A percentile compares a stretch with the other conserved stretches of the same genome.
phyloP scores from a whole-genome alignment of 257 asterid genomes.

The Przewalskia tangutica region DNA sequence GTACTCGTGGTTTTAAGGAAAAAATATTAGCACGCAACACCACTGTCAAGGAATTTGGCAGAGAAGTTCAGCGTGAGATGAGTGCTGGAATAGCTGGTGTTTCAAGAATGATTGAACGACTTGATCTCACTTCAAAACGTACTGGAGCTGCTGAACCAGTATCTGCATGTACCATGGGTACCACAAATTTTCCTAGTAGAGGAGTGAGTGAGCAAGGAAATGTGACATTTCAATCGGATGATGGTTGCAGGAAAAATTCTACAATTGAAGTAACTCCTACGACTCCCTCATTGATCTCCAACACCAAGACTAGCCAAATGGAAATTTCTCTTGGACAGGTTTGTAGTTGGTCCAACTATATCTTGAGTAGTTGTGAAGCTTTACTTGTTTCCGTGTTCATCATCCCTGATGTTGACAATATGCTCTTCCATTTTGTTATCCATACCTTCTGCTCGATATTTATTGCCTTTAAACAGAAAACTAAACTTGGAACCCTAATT shows the following conservation, averaged over 20 bases:
- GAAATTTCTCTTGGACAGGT: conserved; percentile 25
- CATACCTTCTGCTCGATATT: too few species aligned
- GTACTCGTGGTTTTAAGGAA: conserved; percentile 54
- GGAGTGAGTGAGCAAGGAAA: conserved; percentile 16
- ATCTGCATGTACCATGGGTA: conserved; percentile 14
- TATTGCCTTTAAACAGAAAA: too few species aligned
- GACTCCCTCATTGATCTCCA: conserved; percentile 9
- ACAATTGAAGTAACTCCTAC: conserved; percentile 13
- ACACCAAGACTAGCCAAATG: conserved; percentile 10
- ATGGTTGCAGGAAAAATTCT: conserved; percentile 2
- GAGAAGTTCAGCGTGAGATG: conserved; percentile 54
- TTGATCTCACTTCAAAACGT: conserved; percentile 44
- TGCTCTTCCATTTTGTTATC: too few species aligned
- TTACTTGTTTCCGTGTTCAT: background rate
- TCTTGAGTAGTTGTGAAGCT: background rate
- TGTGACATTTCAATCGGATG: conserved; percentile 1
- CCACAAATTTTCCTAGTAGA: conserved; percentile 15
- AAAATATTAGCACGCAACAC: conserved; percentile 46
- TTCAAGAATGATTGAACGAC: conserved; percentile 42
- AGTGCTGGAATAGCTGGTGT: conserved; percentile 54
- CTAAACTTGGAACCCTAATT: background rate
- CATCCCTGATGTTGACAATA: too few species aligned
- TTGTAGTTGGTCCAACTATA: background rate
- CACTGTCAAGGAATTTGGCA: conserved; percentile 56
- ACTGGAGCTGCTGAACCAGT: conserved; percentile 21